These are phyloP conservation scores for Copromyces sp. DNA, from an alignment of 495 filamentous ascomycete species.

Conservation along the genomic window DNA sequence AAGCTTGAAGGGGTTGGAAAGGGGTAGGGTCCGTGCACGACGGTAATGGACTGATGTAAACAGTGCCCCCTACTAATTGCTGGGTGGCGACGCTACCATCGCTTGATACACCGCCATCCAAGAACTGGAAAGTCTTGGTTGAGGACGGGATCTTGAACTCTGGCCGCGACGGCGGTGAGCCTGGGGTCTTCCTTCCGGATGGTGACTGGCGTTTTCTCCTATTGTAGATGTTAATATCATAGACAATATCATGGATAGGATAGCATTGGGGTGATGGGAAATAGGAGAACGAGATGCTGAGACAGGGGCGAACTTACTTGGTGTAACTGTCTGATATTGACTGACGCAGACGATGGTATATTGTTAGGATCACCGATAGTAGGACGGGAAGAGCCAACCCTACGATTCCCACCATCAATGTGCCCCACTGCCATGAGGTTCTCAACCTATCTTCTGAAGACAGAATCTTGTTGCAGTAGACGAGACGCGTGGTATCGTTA, in stretches of 20 bases:
- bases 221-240: not conserved
- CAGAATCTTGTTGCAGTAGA: conserved; percentile 19
- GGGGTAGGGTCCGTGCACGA: not conserved
- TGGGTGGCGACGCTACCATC: not conserved
- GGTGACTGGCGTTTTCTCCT: not conserved
- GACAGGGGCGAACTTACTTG: not conserved
- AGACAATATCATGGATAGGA: not conserved
- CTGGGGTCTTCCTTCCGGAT: not conserved
- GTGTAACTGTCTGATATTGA: conserved; percentile 1
- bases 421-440: conserved; percentile 12
- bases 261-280: not conserved
- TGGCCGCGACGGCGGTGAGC: not conserved
- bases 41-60: not conserved
- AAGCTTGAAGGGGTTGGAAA: not conserved
- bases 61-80: not conserved
- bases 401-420: conserved; percentile 5
- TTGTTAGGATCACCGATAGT: not conserved
- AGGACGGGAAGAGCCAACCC: conserved; percentile 9
- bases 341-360: not conserved
- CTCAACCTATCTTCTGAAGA: conserved; percentile 5
- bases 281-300: not conserved
- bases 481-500: not conserved
- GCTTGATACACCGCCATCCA: not conserved
- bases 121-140: not conserved
- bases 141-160: not conserved